Base-by-base conservation (phyloP, 192 early-diverging fungal genomes). In the Rhizophagus prolifer region DNA sequence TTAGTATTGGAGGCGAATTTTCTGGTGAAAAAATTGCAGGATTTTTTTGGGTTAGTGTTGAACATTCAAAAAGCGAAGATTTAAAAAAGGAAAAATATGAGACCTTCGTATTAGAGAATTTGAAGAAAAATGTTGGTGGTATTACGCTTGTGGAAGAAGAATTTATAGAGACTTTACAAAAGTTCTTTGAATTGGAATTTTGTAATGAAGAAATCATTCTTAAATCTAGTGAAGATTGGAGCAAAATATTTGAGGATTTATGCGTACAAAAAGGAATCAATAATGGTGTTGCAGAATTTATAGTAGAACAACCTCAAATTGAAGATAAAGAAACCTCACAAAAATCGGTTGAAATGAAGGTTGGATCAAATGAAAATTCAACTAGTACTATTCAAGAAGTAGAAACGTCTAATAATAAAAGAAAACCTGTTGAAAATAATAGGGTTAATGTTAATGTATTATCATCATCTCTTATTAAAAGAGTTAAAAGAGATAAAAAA, bases 1-100 rank as follows among this genome's bases (percentile, higher is more conserved):
- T 93, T 36, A 81, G 89, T 9, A 84, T 92, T 59, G 88, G 90
- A 16, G 91, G 92, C 65, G 94, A 95, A 72, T 94, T 92, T 76
- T 90, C 89, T 14, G 84, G 88, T 4, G 91, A 93, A 14, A 89
- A 88, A 58, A 80, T 90, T 47, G 82, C 91, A 2, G 94, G 89
- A 3, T 93, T 93, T 60, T 90, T 93, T 77, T 76, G 81, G 23
- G 68, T 85, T n/a, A 19, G 79, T 72, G 19, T 47, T 68, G 6
- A 76, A 73, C 2, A 61, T 65, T 16, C 38, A 25, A 21, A 31
- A 50, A 59, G 23, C 36, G 41, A 62, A 44, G 41, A 65, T 72
- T 38, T 50, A 77, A 70, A 76, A 72, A 59, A 26, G 78, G 72
- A 26, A 66, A 47, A n/a, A 58, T 70, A 28, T 41, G 19, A 31